Evolutionary conservation across 106 monocot genomes (phyloP).

Genomic region (Xerophyta viscosa): DNA sequence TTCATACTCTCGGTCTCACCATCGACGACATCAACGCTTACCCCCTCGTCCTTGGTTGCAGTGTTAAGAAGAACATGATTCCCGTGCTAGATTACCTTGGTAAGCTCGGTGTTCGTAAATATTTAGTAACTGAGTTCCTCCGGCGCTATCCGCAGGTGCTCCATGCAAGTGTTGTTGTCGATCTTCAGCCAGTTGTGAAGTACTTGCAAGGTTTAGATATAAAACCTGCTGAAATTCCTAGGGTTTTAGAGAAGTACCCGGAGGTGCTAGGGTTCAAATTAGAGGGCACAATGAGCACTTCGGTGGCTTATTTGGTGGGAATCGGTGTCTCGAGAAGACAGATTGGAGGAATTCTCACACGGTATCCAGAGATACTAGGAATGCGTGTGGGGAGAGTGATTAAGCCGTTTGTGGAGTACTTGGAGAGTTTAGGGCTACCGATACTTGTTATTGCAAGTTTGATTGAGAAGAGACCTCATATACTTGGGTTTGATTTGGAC

Average conservation of each 20-base stretch:
- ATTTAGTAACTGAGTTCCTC: slow-evolving; percentile 52
- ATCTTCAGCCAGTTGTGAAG: slow-evolving; percentile 72
- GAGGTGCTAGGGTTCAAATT: slow-evolving; percentile 93
- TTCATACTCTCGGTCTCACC: slow-evolving; percentile 70
- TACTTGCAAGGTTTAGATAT: slow-evolving; percentile 89
- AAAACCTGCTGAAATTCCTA: slow-evolving; percentile 43
- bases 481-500: slow-evolving; percentile 70
- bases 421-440: slow-evolving; percentile 60
- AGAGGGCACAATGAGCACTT: slow-evolving; percentile 99
- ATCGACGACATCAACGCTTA: slow-evolving; percentile 77
- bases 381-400: slow-evolving; percentile 85
- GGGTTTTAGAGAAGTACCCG: slow-evolving; percentile 85
- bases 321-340: slow-evolving; percentile 77
- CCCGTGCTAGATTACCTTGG: slow-evolving; percentile 93
- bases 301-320: slow-evolving; percentile 77
- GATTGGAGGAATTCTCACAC: slow-evolving; percentile 60
- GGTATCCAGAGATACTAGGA: slow-evolving; percentile 79
- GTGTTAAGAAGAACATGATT: slow-evolving; percentile 95
- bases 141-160: slow-evolving; percentile 90
- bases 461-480: slow-evolving; percentile 65
- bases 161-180: slow-evolving; percentile 87
- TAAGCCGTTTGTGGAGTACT: slow-evolving; percentile 80
- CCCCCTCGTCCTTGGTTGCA: slow-evolving; percentile 86
- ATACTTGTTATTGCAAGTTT: slow-evolving; percentile 53
- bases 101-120: slow-evolving; percentile 60